Base-by-base conservation (phyloP, 1,284 basidiomycete species). In the Fomitopsis pinicola region DNA sequence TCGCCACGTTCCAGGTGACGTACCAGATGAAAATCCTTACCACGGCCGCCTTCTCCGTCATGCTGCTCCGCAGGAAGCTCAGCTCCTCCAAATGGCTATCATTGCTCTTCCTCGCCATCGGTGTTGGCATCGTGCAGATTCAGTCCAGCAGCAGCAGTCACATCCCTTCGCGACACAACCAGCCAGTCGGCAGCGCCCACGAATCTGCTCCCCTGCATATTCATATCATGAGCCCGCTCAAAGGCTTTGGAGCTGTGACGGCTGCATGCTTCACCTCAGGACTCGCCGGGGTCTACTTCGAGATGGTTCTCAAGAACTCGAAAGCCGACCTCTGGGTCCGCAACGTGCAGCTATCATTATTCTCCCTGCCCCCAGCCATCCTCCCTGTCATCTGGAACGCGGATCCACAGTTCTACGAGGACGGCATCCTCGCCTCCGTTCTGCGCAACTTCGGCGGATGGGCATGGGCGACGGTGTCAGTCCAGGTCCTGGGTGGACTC, bases 11-110 rank as follows among this genome's bases (percentile, higher is more conserved):
- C 78, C 92, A 95, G 74, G 92, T 96, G 71, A 94, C 91, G 59
- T 97, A 97, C 76, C 94, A 97, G 76, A 95, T 96, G 93, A 97
- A 98, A 80, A 97, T 98, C 69, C 86, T 98, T 64, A 98, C 96
- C 35, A 98, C 96, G 12, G 96, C 96, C 15, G 92, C 89, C 53
- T 98, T 97, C 76, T 96, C 93, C 44, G 95, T 98, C 62, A 72
- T 94, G 10, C 80, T 98, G 35, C 83, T 98, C 17, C 86, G 93
- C 63, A 92, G 89, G 69, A 87, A 88, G 64, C 78, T 98, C 28
- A 85, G 81, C 38, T 78, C 83, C 14, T 81, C 79, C 40, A 95
- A 97, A 72, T 97, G 95, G 95, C 72, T 90, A 12, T 87, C 93
- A 0, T 82, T 98, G 28, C 76, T 93, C 63, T 86, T 92, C 77